Conservation (phyloP, 768 basidiomycete species). For the Phlebiopsis gigantea region DNA sequence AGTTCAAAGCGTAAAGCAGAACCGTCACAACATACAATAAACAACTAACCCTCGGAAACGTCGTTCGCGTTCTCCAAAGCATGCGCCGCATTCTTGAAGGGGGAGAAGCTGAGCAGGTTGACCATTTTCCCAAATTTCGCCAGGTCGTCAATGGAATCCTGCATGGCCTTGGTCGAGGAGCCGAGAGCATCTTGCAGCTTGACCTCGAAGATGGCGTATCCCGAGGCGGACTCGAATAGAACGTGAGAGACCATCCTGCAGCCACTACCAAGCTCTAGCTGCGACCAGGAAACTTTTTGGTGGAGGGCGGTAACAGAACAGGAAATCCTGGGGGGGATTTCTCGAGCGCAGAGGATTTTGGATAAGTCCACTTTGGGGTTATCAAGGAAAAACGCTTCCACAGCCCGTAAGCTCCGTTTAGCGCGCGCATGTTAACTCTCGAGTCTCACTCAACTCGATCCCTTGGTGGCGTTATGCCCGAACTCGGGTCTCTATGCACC, state of each 20-base stretch:
- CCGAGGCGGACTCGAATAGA: conserved; percentile 91
- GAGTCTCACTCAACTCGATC: too few relatives aligned
- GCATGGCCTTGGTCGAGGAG: conserved; percentile 68
- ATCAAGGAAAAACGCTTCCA: too few relatives aligned
- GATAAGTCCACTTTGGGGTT: not conserved
- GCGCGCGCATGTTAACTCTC: too few relatives aligned
- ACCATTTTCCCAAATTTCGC: conserved; percentile 92
- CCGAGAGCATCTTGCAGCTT: conserved; percentile 87
- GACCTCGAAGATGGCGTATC: conserved; percentile 89
- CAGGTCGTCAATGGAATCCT: conserved; percentile 83
- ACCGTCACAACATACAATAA: conserved; percentile 2
- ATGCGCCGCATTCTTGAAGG: conserved; percentile 90
- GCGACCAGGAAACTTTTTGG: conserved; percentile 4
- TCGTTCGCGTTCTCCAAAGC: conserved; percentile 96
- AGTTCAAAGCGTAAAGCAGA: not conserved
- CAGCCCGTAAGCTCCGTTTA: too few relatives aligned
- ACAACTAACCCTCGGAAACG: conserved; percentile 79
- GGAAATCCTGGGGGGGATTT: conserved; percentile 1
- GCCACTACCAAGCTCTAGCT: not conserved
- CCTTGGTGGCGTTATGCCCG: too few relatives aligned
- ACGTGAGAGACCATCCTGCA: conserved; percentile 61
- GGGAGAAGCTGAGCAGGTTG: conserved; percentile 81
- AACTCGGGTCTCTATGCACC: too few relatives aligned
- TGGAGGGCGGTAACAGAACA: not conserved
- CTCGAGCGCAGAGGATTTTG: not conserved